A percentile compares a stretch with the other conserved stretches of the same genome.
These are phyloP conservation scores for Aspergillus arachidicola DNA, from an alignment of 2,329 filamentous ascomycete species.

Conservation along the genomic window DNA sequence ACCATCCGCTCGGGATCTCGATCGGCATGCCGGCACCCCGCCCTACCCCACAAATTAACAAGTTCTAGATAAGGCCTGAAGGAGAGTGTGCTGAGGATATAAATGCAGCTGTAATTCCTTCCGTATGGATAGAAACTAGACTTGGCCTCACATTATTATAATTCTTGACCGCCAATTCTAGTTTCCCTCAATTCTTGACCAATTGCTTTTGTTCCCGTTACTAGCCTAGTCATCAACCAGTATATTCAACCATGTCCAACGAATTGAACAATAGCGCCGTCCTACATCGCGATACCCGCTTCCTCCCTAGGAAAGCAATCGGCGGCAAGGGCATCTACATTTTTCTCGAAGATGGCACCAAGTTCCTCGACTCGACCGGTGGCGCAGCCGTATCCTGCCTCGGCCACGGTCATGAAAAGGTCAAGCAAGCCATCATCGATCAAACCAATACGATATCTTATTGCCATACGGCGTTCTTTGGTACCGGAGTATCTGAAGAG, in stretches of 20 bases:
- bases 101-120: neutral
- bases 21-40: slow-evolving; percentile 34
- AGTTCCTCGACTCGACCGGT: slow-evolving; percentile 71
- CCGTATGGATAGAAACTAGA: neutral
- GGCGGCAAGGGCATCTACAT: slow-evolving; percentile 56
- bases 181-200: neutral
- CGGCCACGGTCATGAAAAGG: slow-evolving; percentile 65
- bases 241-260: neutral
- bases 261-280: slow-evolving; percentile 35
- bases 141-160: neutral
- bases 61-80: slow-evolving; percentile 9
- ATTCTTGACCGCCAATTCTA: neutral
- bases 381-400: slow-evolving; percentile 74
- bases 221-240: neutral
- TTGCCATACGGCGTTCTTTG: slow-evolving; percentile 62
- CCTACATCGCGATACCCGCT: slow-evolving; percentile 55
- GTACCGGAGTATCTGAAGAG: slow-evolving; percentile 56
- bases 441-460: slow-evolving; percentile 65
- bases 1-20: slow-evolving; percentile 31
- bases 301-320: slow-evolving; percentile 50
- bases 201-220: too few species aligned
- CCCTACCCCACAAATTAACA: slow-evolving; percentile 23
- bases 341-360: slow-evolving; percentile 57
- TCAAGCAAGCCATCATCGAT: slow-evolving; percentile 60
- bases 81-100: neutral